Evolutionary conservation across 163 green algal species (phyloP), one percentile per base, ranked within the genome.

Genomic region (Volvox carteri): DNA sequence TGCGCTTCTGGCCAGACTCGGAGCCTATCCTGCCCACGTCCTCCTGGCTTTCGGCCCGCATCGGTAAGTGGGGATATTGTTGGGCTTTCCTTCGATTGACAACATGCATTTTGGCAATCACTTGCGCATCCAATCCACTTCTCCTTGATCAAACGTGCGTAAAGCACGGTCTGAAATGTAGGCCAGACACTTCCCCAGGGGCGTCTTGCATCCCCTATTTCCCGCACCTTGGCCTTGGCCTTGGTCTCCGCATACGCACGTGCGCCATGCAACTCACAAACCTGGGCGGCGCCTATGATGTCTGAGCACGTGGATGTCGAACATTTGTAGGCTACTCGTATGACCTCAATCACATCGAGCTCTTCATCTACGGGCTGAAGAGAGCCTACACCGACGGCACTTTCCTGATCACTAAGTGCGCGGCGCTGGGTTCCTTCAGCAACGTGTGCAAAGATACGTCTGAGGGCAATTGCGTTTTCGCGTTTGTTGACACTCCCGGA

Each of bases 351-450:
- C n/a, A 35, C 39, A 60, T 86, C 21, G 78, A 86, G 56, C 58
- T 86, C 14, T 86, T 73, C 78, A 70, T 86, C 9, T 86, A 77
- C 42, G 78, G 58, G 3, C 58, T 86, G 21, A 86, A 76, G 78
- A 48, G 35, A 28, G 16, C n/a, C n/a, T 86, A 62, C 39, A 62
- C 56, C 39, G 41, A 76, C 41, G 78, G 78, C 39, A 65, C 30
- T 5, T 86, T 77, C 41, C 42, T 86, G 78, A 60, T 86, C 18
- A 42, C 46, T 7, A 44, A 46, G 56, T 86, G 78, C 58, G 21
- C 39, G 1, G 16, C 4, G 4, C 1, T 30, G 33, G 28, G 56
- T 3, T 56, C 28, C 25, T 76, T 86, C 30, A n/a, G 23, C 41
- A 9, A 42, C 41, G 3, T 76, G 25, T 86, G 78, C 58, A 76